Percentiles rank a stretch among this genome's conserved stretches.
Evolutionary conservation across 805 yeast species (phyloP).

Genomic region (Hanseniaspora mollemarum): DNA sequence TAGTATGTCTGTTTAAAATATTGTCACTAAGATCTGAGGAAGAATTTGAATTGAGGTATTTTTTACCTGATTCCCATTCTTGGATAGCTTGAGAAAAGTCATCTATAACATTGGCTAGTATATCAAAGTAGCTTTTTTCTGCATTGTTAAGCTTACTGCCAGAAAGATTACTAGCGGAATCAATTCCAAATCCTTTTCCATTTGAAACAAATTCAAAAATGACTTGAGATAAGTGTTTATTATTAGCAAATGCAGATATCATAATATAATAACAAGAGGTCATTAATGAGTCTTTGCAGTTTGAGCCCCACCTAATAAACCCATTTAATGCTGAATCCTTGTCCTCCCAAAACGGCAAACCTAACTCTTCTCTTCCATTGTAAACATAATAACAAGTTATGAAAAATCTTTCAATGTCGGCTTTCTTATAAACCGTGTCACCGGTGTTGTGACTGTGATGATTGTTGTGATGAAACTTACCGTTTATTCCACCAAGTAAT

Average conservation of each 20-base stretch:
- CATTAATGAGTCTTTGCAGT: slow-evolving; percentile 67
- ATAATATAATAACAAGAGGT: slow-evolving; percentile 71
- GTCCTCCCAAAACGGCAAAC: slow-evolving; percentile 58
- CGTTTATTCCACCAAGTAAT: slow-evolving; percentile 32
- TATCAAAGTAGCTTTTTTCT: slow-evolving; percentile 10
- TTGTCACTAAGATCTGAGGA: background rate
- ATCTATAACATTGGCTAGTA: slow-evolving; percentile 36
- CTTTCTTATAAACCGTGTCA: slow-evolving; percentile 56
- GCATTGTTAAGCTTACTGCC: background rate
- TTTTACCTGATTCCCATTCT: slow-evolving; percentile 24
- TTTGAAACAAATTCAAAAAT: slow-evolving; percentile 37
- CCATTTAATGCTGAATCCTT: slow-evolving; percentile 58
- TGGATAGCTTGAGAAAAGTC: slow-evolving; percentile 41
- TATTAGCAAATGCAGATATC: slow-evolving; percentile 54
- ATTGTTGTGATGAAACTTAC: background rate
- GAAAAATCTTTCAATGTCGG: slow-evolving; percentile 82
- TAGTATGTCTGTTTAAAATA: slow-evolving; percentile 10
- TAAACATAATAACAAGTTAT: slow-evolving; percentile 61
- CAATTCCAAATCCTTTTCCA: background rate
- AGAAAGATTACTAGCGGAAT: background rate
- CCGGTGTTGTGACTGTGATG: background rate
- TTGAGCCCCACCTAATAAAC: slow-evolving; percentile 79
- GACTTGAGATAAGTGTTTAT: slow-evolving; percentile 19
- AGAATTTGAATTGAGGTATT: background rate
- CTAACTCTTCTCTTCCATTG: slow-evolving; percentile 46